phyloP scores from a whole-genome alignment of 2,329 filamentous ascomycete species.

The Claviceps pusilla region DNA sequence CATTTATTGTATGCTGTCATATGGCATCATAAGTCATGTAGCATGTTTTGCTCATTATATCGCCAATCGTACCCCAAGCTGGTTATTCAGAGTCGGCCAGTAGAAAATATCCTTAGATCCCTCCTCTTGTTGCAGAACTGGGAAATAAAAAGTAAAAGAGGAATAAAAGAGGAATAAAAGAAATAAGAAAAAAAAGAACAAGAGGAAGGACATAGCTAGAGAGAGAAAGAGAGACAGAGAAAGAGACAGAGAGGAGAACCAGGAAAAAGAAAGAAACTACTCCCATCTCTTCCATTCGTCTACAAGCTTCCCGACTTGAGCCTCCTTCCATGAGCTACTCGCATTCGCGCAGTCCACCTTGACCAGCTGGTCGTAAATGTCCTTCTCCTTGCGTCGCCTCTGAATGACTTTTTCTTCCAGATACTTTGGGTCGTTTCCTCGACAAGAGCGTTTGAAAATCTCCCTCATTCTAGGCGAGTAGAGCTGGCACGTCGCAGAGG shows the following conservation, averaged over 20 bases:
- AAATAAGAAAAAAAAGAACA: too few relatives aligned
- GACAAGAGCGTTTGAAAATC: constrained; percentile 53
- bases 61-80: too few relatives aligned
- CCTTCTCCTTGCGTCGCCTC: constrained; percentile 42
- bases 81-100: too few relatives aligned
- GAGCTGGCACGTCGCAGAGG: constrained; percentile 54
- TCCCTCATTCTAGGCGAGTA: constrained; percentile 68
- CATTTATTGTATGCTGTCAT: too few relatives aligned
- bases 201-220: too few relatives aligned
- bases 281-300: constrained; percentile 45
- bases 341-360: constrained; percentile 23
- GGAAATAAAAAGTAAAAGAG: background rate
- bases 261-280: constrained; percentile 15
- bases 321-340: constrained; percentile 23
- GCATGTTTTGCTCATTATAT: too few relatives aligned
- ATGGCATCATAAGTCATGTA: too few relatives aligned
- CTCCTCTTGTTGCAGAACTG: too few relatives aligned
- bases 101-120: too few relatives aligned
- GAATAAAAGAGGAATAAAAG: background rate
- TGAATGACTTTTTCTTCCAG: constrained; percentile 43
- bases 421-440: constrained; percentile 50
- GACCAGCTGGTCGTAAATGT: constrained; percentile 40
- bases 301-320: constrained; percentile 32
- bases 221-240: too few relatives aligned
- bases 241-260: background rate